phyloP scores from a whole-genome alignment of 108 stramenopile species.

The Pinguiococcus pyrenoidosus region DNA sequence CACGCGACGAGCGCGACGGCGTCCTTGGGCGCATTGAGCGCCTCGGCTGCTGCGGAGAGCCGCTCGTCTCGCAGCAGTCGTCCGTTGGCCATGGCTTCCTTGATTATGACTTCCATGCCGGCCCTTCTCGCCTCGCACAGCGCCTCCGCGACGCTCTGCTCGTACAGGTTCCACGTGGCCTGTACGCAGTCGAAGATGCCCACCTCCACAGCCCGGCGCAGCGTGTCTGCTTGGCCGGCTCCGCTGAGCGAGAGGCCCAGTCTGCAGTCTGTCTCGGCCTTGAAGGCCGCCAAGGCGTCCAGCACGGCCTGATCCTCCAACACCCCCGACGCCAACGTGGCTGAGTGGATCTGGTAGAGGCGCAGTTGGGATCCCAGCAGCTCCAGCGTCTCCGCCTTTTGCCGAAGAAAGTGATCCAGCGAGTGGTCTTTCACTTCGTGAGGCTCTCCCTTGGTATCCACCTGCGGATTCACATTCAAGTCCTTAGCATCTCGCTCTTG shows the following conservation, averaged over 20 bases:
- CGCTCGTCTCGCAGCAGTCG: conserved; percentile 27
- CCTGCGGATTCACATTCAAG: no score
- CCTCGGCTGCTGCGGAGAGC: conserved; percentile 27
- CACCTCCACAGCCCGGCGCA: conserved; percentile 45
- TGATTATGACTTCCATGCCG: conserved; percentile 60
- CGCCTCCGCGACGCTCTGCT: conserved; percentile 42
- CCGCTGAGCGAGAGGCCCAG: conserved; percentile 58
- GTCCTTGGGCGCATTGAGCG: conserved; percentile 44
- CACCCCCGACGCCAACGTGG: conserved; percentile 60
- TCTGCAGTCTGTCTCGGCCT: conserved; percentile 43
- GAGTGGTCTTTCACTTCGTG: conserved; percentile 71
- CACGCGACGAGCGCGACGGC: conserved; percentile 49
- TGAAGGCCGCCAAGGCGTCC: conserved; percentile 40
- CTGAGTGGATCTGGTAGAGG: conserved; percentile 62
- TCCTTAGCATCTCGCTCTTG: no score
- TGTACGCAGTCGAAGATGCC: conserved; percentile 55
- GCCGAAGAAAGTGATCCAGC: conserved; percentile 41
- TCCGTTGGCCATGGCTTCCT: conserved; percentile 66
- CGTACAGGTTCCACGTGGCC: conserved; percentile 59
- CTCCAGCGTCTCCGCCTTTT: conserved; percentile 42
- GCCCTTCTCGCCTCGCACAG: conserved; percentile 41
- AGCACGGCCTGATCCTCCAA: conserved; percentile 40
- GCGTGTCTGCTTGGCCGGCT: conserved; percentile 44
- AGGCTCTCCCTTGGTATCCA: conserved; percentile 25
- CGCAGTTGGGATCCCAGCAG: conserved; percentile 49